phyloP scores from a whole-genome alignment of 805 yeast species.

The Lipomyces spencermartinsiae region DNA sequence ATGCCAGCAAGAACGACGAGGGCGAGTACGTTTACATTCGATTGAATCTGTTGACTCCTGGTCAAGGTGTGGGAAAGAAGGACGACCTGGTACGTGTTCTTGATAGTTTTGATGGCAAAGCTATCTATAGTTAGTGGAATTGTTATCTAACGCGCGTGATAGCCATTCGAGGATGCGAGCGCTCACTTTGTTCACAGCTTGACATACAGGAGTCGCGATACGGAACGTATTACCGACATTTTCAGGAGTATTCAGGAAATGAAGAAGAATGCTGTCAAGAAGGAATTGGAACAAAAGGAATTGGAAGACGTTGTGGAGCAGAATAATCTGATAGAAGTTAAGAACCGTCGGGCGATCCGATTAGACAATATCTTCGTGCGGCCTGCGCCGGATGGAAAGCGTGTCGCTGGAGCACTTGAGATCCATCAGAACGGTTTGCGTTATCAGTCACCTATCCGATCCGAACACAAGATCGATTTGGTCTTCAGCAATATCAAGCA shows the following conservation, averaged over 20 bases:
- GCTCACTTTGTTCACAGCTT: constrained; percentile 86
- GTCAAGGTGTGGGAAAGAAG: constrained; percentile 70
- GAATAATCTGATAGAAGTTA: constrained; percentile 81
- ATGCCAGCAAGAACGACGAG: constrained; percentile 94
- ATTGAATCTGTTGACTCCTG: constrained; percentile 92
- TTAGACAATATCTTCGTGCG: constrained; percentile 88
- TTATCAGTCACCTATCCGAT: constrained; percentile 82
- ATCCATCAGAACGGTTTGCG: constrained; percentile 96
- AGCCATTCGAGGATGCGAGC: constrained; percentile 90
- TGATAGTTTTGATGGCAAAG: neutral
- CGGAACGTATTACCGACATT: constrained; percentile 88
- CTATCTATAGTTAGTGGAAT: too few species aligned
- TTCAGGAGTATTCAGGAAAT: constrained; percentile 88
- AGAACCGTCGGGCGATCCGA: constrained; percentile 82
- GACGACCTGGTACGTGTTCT: constrained; percentile 42
- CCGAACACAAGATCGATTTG: constrained; percentile 87
- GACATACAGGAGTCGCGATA: constrained; percentile 87
- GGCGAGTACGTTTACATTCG: constrained; percentile 92
- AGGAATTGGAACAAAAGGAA: constrained; percentile 88
- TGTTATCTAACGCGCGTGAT: constrained; percentile 34
- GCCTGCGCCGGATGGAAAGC: constrained; percentile 97
- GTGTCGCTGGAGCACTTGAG: constrained; percentile 86
- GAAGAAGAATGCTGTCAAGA: constrained; percentile 87
- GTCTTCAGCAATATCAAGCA: constrained; percentile 90
- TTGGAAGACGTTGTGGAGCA: constrained; percentile 94